A percentile compares a stretch with the other conserved stretches of the same genome.
phyloP scores from a whole-genome alignment of 768 basidiomycete genomes.

The Termitomyces sp. region DNA sequence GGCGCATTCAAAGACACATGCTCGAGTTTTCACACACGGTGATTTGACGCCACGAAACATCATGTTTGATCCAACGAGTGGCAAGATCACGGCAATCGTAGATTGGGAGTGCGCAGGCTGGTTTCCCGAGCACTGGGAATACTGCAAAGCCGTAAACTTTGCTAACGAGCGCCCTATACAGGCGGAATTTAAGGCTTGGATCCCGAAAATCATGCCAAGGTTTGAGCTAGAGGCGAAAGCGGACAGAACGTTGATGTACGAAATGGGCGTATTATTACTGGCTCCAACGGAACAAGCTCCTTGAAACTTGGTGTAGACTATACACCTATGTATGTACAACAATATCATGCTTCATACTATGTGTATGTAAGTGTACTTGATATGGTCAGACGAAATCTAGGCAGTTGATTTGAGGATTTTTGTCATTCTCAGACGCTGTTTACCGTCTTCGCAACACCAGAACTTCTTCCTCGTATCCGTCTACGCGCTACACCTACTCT shows the following conservation, averaged over 20 bases:
- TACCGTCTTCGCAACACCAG: too few species aligned
- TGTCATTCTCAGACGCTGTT: too few species aligned
- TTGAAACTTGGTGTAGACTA: not conserved
- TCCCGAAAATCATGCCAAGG: not conserved
- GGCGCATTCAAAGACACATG: not conserved
- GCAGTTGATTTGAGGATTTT: too few species aligned
- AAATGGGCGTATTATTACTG: not conserved
- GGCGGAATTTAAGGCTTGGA: not conserved
- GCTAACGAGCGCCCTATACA: not conserved
- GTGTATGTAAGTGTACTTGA: too few species aligned
- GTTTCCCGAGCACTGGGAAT: slow-evolving; percentile 1
- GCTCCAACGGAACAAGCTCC: not conserved
- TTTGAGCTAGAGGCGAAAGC: slow-evolving; percentile 2
- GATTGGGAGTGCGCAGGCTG: slow-evolving; percentile 1
- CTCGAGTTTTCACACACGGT: not conserved
- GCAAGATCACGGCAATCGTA: not conserved
- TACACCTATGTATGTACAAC: too few species aligned
- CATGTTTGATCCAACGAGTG: not conserved
- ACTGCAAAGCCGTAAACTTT: not conserved
- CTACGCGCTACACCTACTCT: too few species aligned
- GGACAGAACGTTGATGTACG: not conserved
- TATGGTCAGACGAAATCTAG: too few species aligned
- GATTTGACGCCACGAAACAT: not conserved
- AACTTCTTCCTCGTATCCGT: too few species aligned
- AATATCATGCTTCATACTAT: too few species aligned